Evolutionary conservation across 129 eudicot genomes (phyloP), one percentile per base, ranked within the genome.

Genomic region (Tagetes erecta): DNA sequence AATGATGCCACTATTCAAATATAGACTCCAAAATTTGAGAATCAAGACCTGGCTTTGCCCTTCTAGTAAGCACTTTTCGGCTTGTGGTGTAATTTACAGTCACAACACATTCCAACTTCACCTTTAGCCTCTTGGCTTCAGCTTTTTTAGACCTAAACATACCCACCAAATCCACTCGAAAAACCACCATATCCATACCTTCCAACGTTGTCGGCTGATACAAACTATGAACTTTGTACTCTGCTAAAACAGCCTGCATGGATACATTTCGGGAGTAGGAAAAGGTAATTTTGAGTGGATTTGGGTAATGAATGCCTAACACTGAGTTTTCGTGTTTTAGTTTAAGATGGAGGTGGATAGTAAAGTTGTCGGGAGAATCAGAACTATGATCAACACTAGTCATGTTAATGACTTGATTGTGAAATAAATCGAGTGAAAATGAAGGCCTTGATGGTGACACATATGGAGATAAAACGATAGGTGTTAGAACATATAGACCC

Each of bases 191-290:
- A 58, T 68, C 63, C 9, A 70, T 77, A 52, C 81, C 76, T 35
- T 68, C 76, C 41, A 77, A 45, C 52, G 46, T 63, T 12, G 20
- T 36, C 5, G 76, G 81, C 34, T 76, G 81, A 77, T 77, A 77
- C 45, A 77, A 77, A 70, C 70, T 58, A 38, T 68, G 42, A 42
- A 68, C 2, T 70, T 36, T 12, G 53, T 77, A 77, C 3, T 77
- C 70, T 3, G 69, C 75, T 58, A 77, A 45, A 8, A 11, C 2
- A 7, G 47, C 76, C 67, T 56, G 1, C 81, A 47, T 68, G 52
- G 70, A 77, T 11, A 68, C 75, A 77, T 77, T 77, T 3, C 69
- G 69, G 70, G 68, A 77, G 81, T 77, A 77, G 10, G 81, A 68
- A 77, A 77, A 77, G 33, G 81, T 68, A 67, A 76, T 44, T 6